phyloP scores from a whole-genome alignment of 1,284 basidiomycete species.

The Ustilago esculenta region DNA sequence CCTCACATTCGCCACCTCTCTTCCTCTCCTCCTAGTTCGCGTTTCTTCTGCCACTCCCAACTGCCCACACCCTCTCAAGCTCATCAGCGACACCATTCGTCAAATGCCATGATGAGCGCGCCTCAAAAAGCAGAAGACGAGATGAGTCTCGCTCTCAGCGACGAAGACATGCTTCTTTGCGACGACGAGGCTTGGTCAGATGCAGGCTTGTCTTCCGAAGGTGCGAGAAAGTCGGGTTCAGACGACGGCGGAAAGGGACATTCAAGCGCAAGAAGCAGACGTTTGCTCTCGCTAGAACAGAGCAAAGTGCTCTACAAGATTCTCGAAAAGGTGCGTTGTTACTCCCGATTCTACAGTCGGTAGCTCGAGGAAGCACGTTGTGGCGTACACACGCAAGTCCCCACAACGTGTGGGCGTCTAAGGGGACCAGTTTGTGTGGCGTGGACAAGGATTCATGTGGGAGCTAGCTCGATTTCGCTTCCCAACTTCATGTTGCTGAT shows the following conservation, averaged over 20 bases:
- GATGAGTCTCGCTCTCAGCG: conserved; percentile 12
- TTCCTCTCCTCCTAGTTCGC: neutral
- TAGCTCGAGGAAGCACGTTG: too few relatives aligned
- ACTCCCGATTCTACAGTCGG: too few relatives aligned
- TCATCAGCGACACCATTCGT: neutral
- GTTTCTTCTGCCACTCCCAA: too few relatives aligned
- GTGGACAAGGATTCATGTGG: too few relatives aligned
- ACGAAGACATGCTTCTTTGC: conserved; percentile 39
- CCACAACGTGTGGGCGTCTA: too few relatives aligned
- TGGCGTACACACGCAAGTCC: neutral
- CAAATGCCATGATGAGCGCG: too few relatives aligned
- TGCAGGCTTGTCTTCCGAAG: neutral
- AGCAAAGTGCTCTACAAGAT: conserved; percentile 54
- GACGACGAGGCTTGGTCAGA: conserved; percentile 17
- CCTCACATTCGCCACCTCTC: neutral
- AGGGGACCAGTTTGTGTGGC: too few relatives aligned
- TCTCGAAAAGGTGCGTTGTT: conserved; percentile 42
- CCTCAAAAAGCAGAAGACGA: conserved; percentile 9
- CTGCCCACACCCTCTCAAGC: neutral
- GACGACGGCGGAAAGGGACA: too few relatives aligned
- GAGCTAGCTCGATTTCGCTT: too few relatives aligned
- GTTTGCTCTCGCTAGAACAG: conserved; percentile 48
- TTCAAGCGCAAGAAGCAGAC: conserved; percentile 23
- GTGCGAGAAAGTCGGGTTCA: neutral
- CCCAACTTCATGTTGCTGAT: too few relatives aligned